Evolutionary conservation across 1,284 basidiomycete species (phyloP), one percentile per base, ranked within the genome.

Genomic region (Thelephora terrestris): DNA sequence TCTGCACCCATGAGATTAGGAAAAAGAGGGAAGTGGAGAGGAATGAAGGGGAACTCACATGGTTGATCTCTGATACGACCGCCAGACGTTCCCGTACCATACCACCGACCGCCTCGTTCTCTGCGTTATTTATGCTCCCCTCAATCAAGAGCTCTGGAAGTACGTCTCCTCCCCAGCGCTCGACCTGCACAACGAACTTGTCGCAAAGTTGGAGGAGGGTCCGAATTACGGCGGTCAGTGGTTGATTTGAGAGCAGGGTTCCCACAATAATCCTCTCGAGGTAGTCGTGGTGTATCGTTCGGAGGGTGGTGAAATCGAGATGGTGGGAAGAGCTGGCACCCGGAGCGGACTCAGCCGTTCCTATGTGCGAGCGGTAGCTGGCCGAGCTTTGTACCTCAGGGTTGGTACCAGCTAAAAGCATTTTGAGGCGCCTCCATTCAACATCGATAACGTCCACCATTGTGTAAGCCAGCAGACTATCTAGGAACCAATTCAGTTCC

Each of bases 91-190:
- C 83, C 53, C 73, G 71, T 0, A 92, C 85, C 73, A 83, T 71
- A 36, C 68, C 68, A 4, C 82, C 86, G 7, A 89, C 77, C 48
- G 71, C 71, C 47, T 76, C 73, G 16, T 69, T 75, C 14, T 75
- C 75, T 4, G 60, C 60, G 4, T 71, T 69, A 5, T n/a, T 25
- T 43, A 85, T 60, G 57, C 82, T 86, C 21, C 85, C 87, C 57
- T 91, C 90, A 52, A 81, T 81, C 36, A 93, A 65, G 38, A 93
- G 69, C 0, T 84, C 86, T 9, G 91, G 91, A 1, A 94, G 68
- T 3, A 94, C 79, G 59, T 94, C 90, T 0, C 90, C 91, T n/a
- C 88, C 88, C 91, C 91, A 95, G 43, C 90, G 69, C 64, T 93
- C 91, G 0, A 93, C 78, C 50, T 89, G 78, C 7, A 80, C 87